Evolutionary conservation across 2,329 filamentous ascomycete genomes (phyloP).

Genomic region (Elsinoe necatrix): DNA sequence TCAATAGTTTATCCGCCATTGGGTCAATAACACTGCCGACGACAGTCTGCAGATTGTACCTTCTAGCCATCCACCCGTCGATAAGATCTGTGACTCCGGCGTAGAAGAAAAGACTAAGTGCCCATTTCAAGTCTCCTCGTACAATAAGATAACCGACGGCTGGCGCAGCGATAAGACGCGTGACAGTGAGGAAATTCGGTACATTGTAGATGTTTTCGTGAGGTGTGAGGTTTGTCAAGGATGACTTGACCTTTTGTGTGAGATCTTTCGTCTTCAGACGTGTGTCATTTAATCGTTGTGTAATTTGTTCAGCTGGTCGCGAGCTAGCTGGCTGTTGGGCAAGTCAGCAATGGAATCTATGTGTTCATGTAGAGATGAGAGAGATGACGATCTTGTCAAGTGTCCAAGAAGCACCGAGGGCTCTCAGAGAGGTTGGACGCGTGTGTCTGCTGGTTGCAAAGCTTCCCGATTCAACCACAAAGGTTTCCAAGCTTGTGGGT

Average conservation of each 20-base stretch:
- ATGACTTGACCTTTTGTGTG: slow-evolving; percentile 26
- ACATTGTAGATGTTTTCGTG: slow-evolving; percentile 95
- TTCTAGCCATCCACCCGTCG: slow-evolving; percentile 87
- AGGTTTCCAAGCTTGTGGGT: too few species aligned
- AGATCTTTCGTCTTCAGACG: slow-evolving; percentile 17
- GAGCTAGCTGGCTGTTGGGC: not conserved
- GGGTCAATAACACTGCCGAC: slow-evolving; percentile 92
- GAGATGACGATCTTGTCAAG: too few species aligned
- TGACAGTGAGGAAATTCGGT: slow-evolving; percentile 88
- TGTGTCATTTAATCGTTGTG: slow-evolving; percentile 10
- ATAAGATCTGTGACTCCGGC: slow-evolving; percentile 85
- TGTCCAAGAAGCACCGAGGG: too few species aligned
- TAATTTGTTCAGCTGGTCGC: not conserved
- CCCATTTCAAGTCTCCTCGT: slow-evolving; percentile 68
- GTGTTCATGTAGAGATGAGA: not conserved
- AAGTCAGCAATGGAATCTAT: not conserved
- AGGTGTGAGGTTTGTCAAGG: slow-evolving; percentile 28
- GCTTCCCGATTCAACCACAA: not conserved
- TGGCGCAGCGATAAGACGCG: slow-evolving; percentile 73
- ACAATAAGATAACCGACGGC: slow-evolving; percentile 82
- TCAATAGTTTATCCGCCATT: slow-evolving; percentile 92
- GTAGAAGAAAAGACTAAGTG: slow-evolving; percentile 81
- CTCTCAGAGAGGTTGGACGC: not conserved
- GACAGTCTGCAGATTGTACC: slow-evolving; percentile 82
- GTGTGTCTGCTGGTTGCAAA: not conserved